Evolutionary conservation across 1,284 basidiomycete species (phyloP).

Genomic region (Testicularia cyperi): DNA sequence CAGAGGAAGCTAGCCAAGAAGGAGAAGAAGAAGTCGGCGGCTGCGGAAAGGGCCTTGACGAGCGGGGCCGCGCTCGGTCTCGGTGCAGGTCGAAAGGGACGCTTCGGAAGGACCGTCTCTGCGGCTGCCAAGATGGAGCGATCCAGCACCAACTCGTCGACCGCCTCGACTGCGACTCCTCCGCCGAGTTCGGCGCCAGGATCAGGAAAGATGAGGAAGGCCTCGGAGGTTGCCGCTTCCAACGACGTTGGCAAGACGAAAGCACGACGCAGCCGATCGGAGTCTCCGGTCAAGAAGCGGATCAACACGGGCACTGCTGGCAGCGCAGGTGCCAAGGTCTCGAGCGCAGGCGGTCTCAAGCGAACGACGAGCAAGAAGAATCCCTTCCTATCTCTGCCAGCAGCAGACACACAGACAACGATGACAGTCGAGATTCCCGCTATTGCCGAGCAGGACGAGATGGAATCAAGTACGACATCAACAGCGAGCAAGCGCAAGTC

Average conservation of each 20-base stretch:
- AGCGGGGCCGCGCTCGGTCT: conserved; percentile 2
- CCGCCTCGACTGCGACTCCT: neutral
- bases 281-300: conserved; percentile 24
- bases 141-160: conserved; percentile 1
- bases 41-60: conserved; percentile 4
- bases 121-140: conserved; percentile 32
- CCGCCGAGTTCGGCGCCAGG: neutral
- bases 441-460: conserved; percentile 9
- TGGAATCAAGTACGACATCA: neutral
- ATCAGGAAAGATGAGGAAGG: neutral
- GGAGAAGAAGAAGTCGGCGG: conserved; percentile 16
- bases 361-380: conserved; percentile 23
- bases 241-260: neutral
- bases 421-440: conserved; percentile 16
- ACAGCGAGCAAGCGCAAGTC: neutral
- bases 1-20: conserved; percentile 31
- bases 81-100: conserved; percentile 10
- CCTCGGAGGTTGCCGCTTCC: no score
- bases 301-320: neutral
- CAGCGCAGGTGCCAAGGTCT: neutral
- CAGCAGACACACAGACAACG: no score
- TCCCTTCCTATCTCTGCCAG: conserved; percentile 10
- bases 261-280: conserved; percentile 8
- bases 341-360: conserved; percentile 6
- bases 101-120: conserved; percentile 16